Base-by-base conservation (phyloP, 139 green algal genomes). In the Closterium sp. region DNA sequence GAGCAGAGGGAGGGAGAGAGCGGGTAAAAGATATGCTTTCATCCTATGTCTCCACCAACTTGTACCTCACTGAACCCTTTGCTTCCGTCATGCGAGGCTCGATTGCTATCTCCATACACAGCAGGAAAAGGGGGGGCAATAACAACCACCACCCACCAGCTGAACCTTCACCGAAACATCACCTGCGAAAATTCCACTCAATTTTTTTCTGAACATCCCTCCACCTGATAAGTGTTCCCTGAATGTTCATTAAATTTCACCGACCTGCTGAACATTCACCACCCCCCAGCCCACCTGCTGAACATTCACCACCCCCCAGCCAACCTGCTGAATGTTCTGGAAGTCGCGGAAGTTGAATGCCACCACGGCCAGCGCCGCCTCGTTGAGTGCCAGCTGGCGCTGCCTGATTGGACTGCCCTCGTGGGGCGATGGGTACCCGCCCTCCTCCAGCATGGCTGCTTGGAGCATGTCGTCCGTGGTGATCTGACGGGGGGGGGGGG, bases 21-120 rank as follows among this genome's bases (percentile, higher is more conserved):
- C 3, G 9, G 43, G 4, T 25, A 16, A 16, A 25, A 16, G 21
- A 16, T 86, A 21, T 12, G 25, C 25, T 10, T 35, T 38, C n/a
- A 91, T 43, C 66, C 32, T 31, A 9, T 16, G 66, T 30, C 10
- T 91, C 88, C 55, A 28, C 55, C 32, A 36, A 19, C 69, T 86
- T 85, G 69, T 88, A 88, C n/a, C 88, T 28, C 35, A 91, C 36
- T 33, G 33, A 87, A 36, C 88, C 88, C 69, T 91, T 91, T n/a
- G 90, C 88, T n/a, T 91, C 88, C 66, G 33, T 31, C 66, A 91
- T 86, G 8, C 88, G 88, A 28, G 88, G 88, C 69, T 55, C 30
- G 16, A 91, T 23, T 21, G 88, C 28, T 12, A 91, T 36, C 88
- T 91, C n/a, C 25, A 43, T 90, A 34, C 0, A 69, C 19, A 19